phyloP scores from a whole-genome alignment of 129 eudicot genomes.

The Escallonia herrerae region DNA sequence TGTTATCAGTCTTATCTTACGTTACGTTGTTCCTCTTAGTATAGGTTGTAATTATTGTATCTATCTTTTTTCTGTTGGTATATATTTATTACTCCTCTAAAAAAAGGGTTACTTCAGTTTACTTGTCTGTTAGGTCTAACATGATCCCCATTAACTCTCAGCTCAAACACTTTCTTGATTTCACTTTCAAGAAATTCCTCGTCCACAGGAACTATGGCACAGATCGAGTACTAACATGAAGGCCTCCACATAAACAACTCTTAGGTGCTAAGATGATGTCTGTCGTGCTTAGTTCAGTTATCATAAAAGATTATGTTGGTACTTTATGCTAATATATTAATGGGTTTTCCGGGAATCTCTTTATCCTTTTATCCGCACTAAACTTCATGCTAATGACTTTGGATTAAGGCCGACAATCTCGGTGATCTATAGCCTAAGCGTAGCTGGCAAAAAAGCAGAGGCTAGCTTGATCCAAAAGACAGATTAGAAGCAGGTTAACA shows the following conservation, averaged over 20 bases:
- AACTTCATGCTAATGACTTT: conserved; percentile 3
- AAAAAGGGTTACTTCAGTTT: too few relatives aligned
- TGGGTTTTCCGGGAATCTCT: conserved; percentile 6
- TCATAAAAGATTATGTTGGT: not conserved
- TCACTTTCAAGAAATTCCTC: too few relatives aligned
- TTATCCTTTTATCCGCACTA: not conserved
- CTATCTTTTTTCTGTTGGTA: too few relatives aligned
- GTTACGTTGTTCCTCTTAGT: too few relatives aligned
- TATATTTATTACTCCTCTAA: too few relatives aligned
- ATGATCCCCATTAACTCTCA: too few relatives aligned
- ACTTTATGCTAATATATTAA: not conserved
- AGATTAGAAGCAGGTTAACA: not conserved
- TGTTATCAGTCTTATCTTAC: too few relatives aligned
- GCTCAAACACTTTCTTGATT: too few relatives aligned
- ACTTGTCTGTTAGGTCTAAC: too few relatives aligned
- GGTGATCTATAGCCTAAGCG: not conserved
- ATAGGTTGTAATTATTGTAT: too few relatives aligned
- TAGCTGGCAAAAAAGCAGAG: not conserved
- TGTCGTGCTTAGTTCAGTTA: not conserved
- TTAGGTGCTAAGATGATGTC: not conserved
- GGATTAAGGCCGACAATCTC: conserved; percentile 23
- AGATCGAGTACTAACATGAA: not conserved
- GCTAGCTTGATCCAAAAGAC: not conserved
- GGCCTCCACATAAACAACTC: not conserved
- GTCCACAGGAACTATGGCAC: too few relatives aligned